These are phyloP conservation scores for Hypomontagnella monticulosa DNA, from an alignment of 495 filamentous ascomycete genomes.

Conservation along the genomic window DNA sequence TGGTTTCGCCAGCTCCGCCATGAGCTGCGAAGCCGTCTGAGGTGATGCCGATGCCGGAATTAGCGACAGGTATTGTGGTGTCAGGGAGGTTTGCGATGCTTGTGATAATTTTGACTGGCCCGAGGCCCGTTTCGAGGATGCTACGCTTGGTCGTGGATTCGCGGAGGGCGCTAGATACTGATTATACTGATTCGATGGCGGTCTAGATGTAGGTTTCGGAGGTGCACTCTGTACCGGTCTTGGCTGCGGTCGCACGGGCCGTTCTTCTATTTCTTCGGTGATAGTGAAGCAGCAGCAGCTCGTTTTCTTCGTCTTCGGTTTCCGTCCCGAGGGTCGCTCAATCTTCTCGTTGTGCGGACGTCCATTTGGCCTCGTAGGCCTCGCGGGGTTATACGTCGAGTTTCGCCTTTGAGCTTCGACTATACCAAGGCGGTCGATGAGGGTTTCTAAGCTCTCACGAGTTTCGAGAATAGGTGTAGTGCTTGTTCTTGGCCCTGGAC, in stretches of 20 bases:
- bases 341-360: slow-evolving; percentile 33
- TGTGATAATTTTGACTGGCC: slow-evolving; percentile 50
- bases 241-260: slow-evolving; percentile 50
- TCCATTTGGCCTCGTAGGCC: slow-evolving; percentile 11
- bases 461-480: slow-evolving; percentile 58
- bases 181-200: slow-evolving; percentile 42
- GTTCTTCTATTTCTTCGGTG: slow-evolving; percentile 50
- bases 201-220: slow-evolving; percentile 44
- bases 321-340: slow-evolving; percentile 33
- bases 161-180: slow-evolving; percentile 43
- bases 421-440: slow-evolving; percentile 80
- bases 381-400: slow-evolving; percentile 25
- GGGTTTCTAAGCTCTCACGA: slow-evolving; percentile 81
- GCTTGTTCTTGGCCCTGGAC: slow-evolving; percentile 48
- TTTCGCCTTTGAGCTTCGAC: slow-evolving; percentile 58
- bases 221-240: slow-evolving; percentile 51
- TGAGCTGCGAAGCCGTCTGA: slow-evolving; percentile 69
- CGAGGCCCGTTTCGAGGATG: slow-evolving; percentile 48
- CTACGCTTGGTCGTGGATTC: slow-evolving; percentile 46
- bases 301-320: slow-evolving; percentile 48
- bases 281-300: slow-evolving; percentile 58
- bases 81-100: slow-evolving; percentile 51
- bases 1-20: slow-evolving; percentile 83
- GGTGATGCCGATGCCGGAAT: slow-evolving; percentile 72
- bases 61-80: slow-evolving; percentile 62